A percentile compares a stretch with the other conserved stretches of the same genome.
These are phyloP conservation scores for Mycosphaerella sp. DNA, from an alignment of 2,329 filamentous ascomycete genomes.

Conservation along the genomic window DNA sequence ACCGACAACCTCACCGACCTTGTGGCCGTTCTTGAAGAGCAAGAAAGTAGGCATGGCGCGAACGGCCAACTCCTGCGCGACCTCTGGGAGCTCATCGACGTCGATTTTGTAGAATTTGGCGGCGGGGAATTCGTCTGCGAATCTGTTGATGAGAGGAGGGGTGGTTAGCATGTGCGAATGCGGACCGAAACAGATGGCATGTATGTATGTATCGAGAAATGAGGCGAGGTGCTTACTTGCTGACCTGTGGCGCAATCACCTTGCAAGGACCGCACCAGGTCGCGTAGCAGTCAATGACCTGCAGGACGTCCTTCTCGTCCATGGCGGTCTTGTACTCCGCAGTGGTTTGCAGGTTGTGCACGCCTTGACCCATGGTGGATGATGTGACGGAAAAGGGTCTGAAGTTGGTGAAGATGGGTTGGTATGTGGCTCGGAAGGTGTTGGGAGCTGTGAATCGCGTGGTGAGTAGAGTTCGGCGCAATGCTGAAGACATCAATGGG, in stretches of 20 bases:
- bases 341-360: slow-evolving; percentile 52
- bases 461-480: slow-evolving; percentile 41
- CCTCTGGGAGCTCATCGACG: slow-evolving; percentile 71
- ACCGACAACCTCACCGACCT: slow-evolving; percentile 67
- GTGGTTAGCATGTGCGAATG: not conserved
- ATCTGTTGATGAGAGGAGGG: slow-evolving; percentile 37
- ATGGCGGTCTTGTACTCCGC: slow-evolving; percentile 53
- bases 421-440: slow-evolving; percentile 17
- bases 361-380: slow-evolving; percentile 37
- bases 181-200: slow-evolving; percentile 4
- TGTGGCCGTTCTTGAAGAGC: slow-evolving; percentile 72
- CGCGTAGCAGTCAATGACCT: slow-evolving; percentile 82
- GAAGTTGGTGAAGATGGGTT: slow-evolving; percentile 21
- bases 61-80: slow-evolving; percentile 70
- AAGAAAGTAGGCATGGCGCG: slow-evolving; percentile 91
- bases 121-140: slow-evolving; percentile 53
- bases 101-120: slow-evolving; percentile 84
- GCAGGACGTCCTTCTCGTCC: slow-evolving; percentile 49
- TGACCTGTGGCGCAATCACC: slow-evolving; percentile 71
- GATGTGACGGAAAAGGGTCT: slow-evolving; percentile 37
- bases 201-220: too few relatives aligned
- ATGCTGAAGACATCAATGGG: slow-evolving; percentile 32
- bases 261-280: slow-evolving; percentile 96
- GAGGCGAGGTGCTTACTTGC: slow-evolving; percentile 33
- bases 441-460: slow-evolving; percentile 27